phyloP scores from a whole-genome alignment of 495 filamentous ascomycete species.

The Trichoderma orchidacearum region DNA sequence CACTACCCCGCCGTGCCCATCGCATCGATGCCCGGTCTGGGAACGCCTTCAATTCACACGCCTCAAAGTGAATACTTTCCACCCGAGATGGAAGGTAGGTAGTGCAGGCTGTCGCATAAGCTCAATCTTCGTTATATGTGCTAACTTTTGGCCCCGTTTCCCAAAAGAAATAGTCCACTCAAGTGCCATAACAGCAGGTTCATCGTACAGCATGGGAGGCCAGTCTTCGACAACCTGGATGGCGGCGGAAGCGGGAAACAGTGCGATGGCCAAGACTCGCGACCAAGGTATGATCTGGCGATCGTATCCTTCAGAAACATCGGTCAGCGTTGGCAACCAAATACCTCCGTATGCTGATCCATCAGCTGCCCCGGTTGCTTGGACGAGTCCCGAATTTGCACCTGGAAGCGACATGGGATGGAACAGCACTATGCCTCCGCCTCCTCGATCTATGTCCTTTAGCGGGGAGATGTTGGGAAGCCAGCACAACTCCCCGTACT shows the following conservation, averaged over 20 bases:
- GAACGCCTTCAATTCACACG: constrained; percentile 27
- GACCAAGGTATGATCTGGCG: constrained; percentile 23
- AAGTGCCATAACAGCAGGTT: constrained; percentile 14
- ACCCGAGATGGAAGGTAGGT: constrained; percentile 22
- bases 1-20: constrained; percentile 32
- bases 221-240: constrained; percentile 29
- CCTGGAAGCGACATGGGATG: constrained; percentile 15
- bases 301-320: constrained; percentile 17
- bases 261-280: constrained; percentile 16
- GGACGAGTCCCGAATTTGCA: not conserved
- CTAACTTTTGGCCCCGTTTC: constrained; percentile 3
- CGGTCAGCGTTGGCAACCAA: not conserved
- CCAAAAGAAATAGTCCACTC: constrained; percentile 21
- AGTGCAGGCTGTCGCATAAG: constrained; percentile 8
- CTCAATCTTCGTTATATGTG: not conserved
- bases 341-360: not conserved
- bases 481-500: constrained; percentile 14
- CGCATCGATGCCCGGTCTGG: constrained; percentile 34
- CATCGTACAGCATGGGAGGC: constrained; percentile 25
- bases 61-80: constrained; percentile 22
- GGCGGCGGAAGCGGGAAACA: constrained; percentile 21
- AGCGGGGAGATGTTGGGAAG: constrained; percentile 20
- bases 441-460: constrained; percentile 29
- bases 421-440: constrained; percentile 23
- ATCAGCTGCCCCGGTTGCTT: not conserved